Conservation (phyloP, 2,329 filamentous ascomycete species). For the Penicillium sp. region DNA sequence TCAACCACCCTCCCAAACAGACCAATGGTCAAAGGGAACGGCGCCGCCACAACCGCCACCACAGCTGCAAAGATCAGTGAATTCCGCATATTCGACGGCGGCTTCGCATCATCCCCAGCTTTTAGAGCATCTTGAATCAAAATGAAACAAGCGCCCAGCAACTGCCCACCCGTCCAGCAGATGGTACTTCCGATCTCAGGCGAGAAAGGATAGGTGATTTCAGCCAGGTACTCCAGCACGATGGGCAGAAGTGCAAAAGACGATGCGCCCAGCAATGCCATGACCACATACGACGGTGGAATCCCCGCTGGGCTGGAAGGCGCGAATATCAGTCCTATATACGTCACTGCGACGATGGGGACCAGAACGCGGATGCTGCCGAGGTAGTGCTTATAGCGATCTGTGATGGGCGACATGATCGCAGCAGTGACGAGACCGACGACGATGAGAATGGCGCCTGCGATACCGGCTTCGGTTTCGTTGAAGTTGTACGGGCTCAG, state of each 20-base stretch:
- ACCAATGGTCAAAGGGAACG: constrained; percentile 69
- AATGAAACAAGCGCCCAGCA: constrained; percentile 83
- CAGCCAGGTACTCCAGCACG: constrained; percentile 81
- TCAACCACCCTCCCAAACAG: constrained; percentile 61
- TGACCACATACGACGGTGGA: constrained; percentile 68
- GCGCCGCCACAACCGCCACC: constrained; percentile 64
- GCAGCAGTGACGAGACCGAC: constrained; percentile 79
- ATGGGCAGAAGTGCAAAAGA: constrained; percentile 81
- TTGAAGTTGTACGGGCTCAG: constrained; percentile 81
- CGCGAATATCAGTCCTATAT: constrained; percentile 81
- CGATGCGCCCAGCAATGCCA: constrained; percentile 74
- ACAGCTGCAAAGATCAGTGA: constrained; percentile 79
- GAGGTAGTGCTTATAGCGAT: constrained; percentile 80
- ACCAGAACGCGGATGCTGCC: constrained; percentile 71
- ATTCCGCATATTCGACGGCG: constrained; percentile 71
- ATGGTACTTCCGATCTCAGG: constrained; percentile 83
- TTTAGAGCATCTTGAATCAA: constrained; percentile 75
- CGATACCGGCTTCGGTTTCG: constrained; percentile 84
- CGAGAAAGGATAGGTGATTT: constrained; percentile 82
- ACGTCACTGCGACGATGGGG: constrained; percentile 71
- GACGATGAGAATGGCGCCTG: constrained; percentile 83
- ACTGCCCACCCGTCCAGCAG: constrained; percentile 83
- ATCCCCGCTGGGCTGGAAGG: constrained; percentile 57
- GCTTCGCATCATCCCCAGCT: constrained; percentile 51
- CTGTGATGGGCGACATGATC: constrained; percentile 76